Evolutionary conservation across 2,329 filamentous ascomycete genomes (phyloP).

Genomic region (Grosmannia serpens): DNA sequence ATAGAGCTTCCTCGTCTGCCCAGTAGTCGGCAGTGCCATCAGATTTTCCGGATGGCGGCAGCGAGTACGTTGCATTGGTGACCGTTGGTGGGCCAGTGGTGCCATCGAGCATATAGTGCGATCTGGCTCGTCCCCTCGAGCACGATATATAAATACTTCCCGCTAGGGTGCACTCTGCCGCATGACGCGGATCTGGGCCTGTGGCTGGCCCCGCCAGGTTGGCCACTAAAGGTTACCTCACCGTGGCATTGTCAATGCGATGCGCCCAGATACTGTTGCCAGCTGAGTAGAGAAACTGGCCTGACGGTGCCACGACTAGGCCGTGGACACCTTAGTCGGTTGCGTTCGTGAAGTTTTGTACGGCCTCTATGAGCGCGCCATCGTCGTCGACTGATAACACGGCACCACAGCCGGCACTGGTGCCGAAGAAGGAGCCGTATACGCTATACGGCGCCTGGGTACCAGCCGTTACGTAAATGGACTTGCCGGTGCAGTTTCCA

Average conservation of each 20-base stretch:
- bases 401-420: slow-evolving; percentile 12
- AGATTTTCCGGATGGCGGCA: slow-evolving; percentile 8
- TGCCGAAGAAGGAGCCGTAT: slow-evolving; percentile 11
- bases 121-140: slow-evolving; percentile 12
- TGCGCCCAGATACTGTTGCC: slow-evolving; percentile 15
- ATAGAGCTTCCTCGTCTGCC: slow-evolving; percentile 14
- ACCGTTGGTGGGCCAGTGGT: neutral
- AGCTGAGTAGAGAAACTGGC: slow-evolving; percentile 13
- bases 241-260: slow-evolving; percentile 4
- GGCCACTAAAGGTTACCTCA: neutral
- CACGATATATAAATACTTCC: slow-evolving; percentile 12
- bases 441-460: slow-evolving; percentile 7
- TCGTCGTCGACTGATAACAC: slow-evolving; percentile 6
- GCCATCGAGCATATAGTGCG: slow-evolving; percentile 1
- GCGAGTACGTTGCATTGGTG: slow-evolving; percentile 4
- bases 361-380: slow-evolving; percentile 5
- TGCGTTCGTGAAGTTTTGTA: slow-evolving; percentile 10
- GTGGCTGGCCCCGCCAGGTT: neutral
- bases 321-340: slow-evolving; percentile 12
- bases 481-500: slow-evolving; percentile 8
- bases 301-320: slow-evolving; percentile 1
- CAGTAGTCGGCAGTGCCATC: slow-evolving; percentile 9
- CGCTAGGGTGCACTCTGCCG: slow-evolving; percentile 8
- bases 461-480: slow-evolving; percentile 10
- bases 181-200: slow-evolving; percentile 10